These are phyloP conservation scores for Coemansia sp. DNA, from an alignment of 192 early-diverging fungal species.

Conservation along the genomic window DNA sequence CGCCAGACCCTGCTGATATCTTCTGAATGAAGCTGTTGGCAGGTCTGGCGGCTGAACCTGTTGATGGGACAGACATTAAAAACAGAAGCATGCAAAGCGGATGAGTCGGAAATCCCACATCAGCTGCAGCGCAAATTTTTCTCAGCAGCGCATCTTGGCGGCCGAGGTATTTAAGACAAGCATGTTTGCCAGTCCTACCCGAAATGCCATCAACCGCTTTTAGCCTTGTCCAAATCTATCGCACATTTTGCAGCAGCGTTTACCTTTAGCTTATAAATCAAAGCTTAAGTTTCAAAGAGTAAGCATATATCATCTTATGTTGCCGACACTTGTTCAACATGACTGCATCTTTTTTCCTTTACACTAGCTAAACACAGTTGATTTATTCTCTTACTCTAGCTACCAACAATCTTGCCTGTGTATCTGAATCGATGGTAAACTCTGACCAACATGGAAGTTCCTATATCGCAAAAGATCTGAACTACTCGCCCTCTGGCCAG, in stretches of 20 bases:
- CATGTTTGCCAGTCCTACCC: not conserved
- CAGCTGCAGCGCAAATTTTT: not conserved
- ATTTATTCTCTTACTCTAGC: not conserved
- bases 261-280: not conserved
- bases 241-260: not conserved
- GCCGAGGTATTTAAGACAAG: not conserved
- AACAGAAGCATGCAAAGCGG: not conserved
- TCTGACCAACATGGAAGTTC: conserved; percentile 41
- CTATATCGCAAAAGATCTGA: conserved; percentile 48
- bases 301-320: not conserved
- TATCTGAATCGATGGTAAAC: conserved; percentile 39
- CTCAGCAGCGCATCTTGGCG: not conserved
- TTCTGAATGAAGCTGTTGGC: not conserved
- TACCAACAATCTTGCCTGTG: not conserved
- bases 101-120: not conserved
- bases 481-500: conserved; percentile 8
- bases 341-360: not conserved
- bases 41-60: too few relatives aligned
- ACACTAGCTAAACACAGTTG: not conserved
- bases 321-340: not conserved
- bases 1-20: not conserved
- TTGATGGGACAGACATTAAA: not conserved
- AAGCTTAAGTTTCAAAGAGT: not conserved
- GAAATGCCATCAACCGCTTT: not conserved
- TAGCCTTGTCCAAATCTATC: not conserved